Percentiles rank a stretch among this genome's conserved stretches.
Conservation (phyloP, 2,329 filamentous ascomycete species). For the Pseudogymnoascus sp. region DNA sequence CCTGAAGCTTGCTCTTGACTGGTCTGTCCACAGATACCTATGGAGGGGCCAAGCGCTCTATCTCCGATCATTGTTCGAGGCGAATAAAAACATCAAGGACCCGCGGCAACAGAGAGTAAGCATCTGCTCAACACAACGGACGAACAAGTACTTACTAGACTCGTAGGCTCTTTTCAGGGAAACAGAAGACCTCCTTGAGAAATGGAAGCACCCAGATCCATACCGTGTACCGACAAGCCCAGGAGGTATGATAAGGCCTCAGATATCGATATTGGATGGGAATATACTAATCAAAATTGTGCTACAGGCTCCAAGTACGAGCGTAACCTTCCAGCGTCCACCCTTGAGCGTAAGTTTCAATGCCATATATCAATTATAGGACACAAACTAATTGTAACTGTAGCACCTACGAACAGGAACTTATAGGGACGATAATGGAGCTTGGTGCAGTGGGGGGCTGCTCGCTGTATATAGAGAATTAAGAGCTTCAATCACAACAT, state of each 20-base stretch:
- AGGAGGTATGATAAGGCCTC: conserved; percentile 57
- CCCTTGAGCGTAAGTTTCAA: conserved; percentile 66
- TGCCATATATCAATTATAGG: background rate
- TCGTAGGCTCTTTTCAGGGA: conserved; percentile 71
- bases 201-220: conserved; percentile 97
- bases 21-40: conserved; percentile 83
- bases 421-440: conserved; percentile 13
- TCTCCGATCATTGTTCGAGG: conserved; percentile 90
- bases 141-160: background rate
- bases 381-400: conserved; percentile 11
- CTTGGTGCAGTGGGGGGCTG: background rate
- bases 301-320: conserved; percentile 83
- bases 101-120: conserved; percentile 77
- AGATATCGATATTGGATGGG: background rate
- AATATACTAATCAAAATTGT: conserved; percentile 9
- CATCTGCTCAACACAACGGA: background rate
- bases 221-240: conserved; percentile 85
- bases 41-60: conserved; percentile 97
- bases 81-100: conserved; percentile 77
- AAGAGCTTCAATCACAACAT: conserved; percentile 5
- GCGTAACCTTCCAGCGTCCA: conserved; percentile 75
- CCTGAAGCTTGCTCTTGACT: conserved; percentile 88
- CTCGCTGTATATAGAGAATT: conserved; percentile 7
- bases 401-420: conserved; percentile 24
- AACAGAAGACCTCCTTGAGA: conserved; percentile 78